Conservation (phyloP, 805 yeast genomes). For the Yueomyces sp. region DNA sequence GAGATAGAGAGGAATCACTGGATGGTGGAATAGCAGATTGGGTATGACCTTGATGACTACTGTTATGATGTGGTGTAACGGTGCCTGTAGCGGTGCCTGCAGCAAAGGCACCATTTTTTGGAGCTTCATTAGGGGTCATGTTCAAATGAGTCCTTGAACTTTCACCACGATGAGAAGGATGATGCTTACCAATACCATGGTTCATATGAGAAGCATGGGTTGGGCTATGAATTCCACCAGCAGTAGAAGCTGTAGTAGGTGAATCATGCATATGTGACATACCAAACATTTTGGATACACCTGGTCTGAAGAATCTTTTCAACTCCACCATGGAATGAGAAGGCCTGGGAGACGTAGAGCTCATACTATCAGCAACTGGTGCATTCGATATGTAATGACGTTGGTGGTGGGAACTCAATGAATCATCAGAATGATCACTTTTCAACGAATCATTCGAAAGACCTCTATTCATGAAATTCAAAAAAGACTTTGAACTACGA, state of each 20-base stretch:
- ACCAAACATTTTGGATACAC: conserved; percentile 13
- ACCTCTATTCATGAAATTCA: conserved; percentile 19
- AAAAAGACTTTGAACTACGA: conserved; percentile 17
- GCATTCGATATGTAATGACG: background rate
- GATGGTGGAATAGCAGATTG: conserved; percentile 26
- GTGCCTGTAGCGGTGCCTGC: background rate
- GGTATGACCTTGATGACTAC: conserved; percentile 18
- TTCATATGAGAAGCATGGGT: conserved; percentile 4
- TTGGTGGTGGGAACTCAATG: conserved; percentile 7
- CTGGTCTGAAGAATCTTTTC: conserved; percentile 58
- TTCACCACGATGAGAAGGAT: conserved; percentile 1
- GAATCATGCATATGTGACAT: conserved; percentile 3
- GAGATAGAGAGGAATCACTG: conserved; percentile 21
- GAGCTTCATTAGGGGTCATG: background rate
- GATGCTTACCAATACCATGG: background rate
- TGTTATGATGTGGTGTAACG: conserved; percentile 4
- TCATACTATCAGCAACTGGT: conserved; percentile 2
- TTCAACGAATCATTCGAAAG: conserved; percentile 20
- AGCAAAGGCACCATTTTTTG: background rate
- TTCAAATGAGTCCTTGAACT: conserved; percentile 7
- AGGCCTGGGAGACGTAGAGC: conserved; percentile 15
- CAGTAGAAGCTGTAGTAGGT: conserved; percentile 1
- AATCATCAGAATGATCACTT: conserved; percentile 19
- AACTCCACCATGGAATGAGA: conserved; percentile 51
- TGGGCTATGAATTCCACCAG: conserved; percentile 1